Base-by-base conservation (phyloP, 2,329 filamentous ascomycete species). In the Phialophora chinensis region DNA sequence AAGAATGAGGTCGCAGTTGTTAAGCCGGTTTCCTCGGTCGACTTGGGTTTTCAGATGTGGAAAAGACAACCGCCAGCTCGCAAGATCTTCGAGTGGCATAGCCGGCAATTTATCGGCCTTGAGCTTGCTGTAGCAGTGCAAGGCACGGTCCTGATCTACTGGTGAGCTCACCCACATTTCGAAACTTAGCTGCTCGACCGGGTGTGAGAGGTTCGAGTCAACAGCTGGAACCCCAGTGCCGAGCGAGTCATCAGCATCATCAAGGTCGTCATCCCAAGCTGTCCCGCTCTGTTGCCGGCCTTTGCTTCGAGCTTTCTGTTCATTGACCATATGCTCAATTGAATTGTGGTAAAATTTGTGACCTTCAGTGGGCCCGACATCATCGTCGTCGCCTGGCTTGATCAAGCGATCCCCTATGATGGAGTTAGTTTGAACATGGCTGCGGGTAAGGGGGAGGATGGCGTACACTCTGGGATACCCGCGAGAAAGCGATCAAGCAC, bases 401-500 rank as follows among this genome's bases (percentile, higher is more conserved):
- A 65, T 65, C 54, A 70, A 20, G 5, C 66, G 60, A 49, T 68
- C 68, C 68, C 67, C 66, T 71, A 12, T 8, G n/a, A n/a, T 50
- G 14, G 47, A 38, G 35, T 68, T 20, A 67, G 58, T 57, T 44
- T 55, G 35, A 17, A 31, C 23, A 42, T 42, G 14, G 38, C 14
- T n/a, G 25, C 59, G 5, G 23, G 7, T n/a, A 60, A 20, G 33
- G 25, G 10, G 20, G 14, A 44, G 7, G 60, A 47, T 14, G 23
- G 33, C 82, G 79, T 75, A 86, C 85, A 85, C 66, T 81, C 77
- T 31, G 82, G 81, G 67, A 86, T 82, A 4, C 82, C 79, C 68
- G 80, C 79, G 44, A 88, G 77, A 66, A 86, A 84, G 12, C 80
- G 82, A 74, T 87, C 86, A 23, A 89, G 78, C 2, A 88, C 86